Base-by-base conservation (phyloP, 2,329 filamentous ascomycete species). In the Microdochium paspali region DNA sequence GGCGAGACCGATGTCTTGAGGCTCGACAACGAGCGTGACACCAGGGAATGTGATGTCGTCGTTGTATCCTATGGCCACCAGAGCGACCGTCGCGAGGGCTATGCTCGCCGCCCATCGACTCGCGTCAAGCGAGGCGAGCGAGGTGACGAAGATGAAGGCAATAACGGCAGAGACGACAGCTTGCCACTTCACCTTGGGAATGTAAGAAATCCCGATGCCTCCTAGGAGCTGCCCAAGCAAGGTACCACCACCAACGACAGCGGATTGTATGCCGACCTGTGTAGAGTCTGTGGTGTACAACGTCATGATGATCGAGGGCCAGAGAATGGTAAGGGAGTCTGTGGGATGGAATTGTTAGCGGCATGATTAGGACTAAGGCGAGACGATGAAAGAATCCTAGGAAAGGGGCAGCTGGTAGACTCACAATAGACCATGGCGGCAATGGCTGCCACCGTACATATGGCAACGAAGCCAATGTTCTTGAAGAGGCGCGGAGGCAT, bases 1-100 rank as follows among this genome's bases (percentile, higher is more conserved):
- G 47, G 56, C 70, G 15, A 73, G 62, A 15, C 70, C 70, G 42
- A 73, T 72, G 50, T 73, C 70, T 51, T 71, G 65, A 4, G 70
- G 60, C 48, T 70, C 70, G 56, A 65, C 70, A 39, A 74, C 63
- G 10, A 71, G 62, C 2, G 68, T 67, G 24, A 73, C 67, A 7
- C 66, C 67, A 1, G 69, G 65, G 45, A 71, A 61, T n/a, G 61
- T 57, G 45, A 69, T 58, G 54, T 66, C 68, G 49, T 69, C 66
- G 46, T 69, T 60, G 51, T 61, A 66, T 2, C 67, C 66, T 23
- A 65, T 62, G 40, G 57, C 59, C 24, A 57, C n/a, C 44, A 44
- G 3, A 9, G 56, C 62, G 7, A 69, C 44, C 7, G 60, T 49
- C 18, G 62, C 62, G 30, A 66, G 57, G n/a, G 61, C 58, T 20